These are phyloP conservation scores for Globisporangium perplexum DNA, from an alignment of 352 stramenopile species.

Conservation along the genomic window DNA sequence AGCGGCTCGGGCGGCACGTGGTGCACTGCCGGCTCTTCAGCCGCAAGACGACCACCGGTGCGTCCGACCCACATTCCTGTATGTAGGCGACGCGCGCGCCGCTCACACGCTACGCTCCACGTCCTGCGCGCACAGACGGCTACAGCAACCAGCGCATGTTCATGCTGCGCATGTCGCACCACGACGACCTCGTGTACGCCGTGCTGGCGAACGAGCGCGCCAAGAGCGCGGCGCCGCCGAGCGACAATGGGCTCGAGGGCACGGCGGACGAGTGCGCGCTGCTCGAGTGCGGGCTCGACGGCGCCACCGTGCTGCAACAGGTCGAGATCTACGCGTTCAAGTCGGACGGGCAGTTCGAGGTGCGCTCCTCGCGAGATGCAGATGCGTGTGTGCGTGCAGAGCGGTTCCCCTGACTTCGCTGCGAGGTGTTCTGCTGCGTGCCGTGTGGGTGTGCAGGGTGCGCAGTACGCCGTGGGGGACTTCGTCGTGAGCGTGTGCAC, in stretches of 20 bases:
- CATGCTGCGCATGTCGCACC: slow-evolving; percentile 87
- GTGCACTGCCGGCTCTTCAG: slow-evolving; percentile 87
- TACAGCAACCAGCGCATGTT: slow-evolving; percentile 88
- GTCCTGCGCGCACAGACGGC: slow-evolving; percentile 29
- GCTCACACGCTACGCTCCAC: background rate
- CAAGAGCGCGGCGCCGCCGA: slow-evolving; percentile 36
- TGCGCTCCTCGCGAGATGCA: slow-evolving; percentile 9
- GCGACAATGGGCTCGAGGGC: slow-evolving; percentile 73
- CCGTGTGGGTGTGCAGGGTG: slow-evolving; percentile 33
- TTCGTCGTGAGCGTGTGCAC: slow-evolving; percentile 84
- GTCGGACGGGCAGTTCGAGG: slow-evolving; percentile 84
- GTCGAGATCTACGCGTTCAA: slow-evolving; percentile 89
- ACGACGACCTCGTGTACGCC: slow-evolving; percentile 81
- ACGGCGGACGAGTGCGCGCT: slow-evolving; percentile 70
- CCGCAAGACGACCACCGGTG: slow-evolving; percentile 71
- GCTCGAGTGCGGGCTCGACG: slow-evolving; percentile 79
- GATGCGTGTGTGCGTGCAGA: too few relatives aligned
- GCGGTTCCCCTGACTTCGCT: too few relatives aligned
- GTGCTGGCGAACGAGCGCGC: slow-evolving; percentile 77
- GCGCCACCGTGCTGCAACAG: slow-evolving; percentile 82
- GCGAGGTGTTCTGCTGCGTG: too few relatives aligned
- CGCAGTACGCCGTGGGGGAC: slow-evolving; percentile 77
- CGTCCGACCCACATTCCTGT: background rate
- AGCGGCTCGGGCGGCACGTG: slow-evolving; percentile 72
- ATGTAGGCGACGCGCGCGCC: background rate